These are phyloP conservation scores for Thielaviopsis ethacetica DNA, from an alignment of 2,329 filamentous ascomycete genomes.

Conservation along the genomic window DNA sequence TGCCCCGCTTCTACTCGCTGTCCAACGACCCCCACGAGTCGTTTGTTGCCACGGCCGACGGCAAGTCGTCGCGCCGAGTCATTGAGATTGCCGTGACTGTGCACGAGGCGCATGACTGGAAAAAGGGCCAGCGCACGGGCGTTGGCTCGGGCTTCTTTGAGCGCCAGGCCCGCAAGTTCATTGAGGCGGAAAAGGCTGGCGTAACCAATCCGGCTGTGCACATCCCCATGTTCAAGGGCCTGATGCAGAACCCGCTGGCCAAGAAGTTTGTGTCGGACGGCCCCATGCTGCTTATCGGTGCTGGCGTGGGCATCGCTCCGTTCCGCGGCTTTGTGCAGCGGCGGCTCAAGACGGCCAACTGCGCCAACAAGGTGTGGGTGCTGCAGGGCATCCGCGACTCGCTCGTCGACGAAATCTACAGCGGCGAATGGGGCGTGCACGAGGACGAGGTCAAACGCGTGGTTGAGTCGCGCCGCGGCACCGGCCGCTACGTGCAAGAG, in stretches of 20 bases:
- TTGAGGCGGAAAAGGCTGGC: conserved; percentile 49
- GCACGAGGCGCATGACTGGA: conserved; percentile 74
- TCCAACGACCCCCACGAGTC: conserved; percentile 85
- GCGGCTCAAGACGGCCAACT: conserved; percentile 82
- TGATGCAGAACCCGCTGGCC: conserved; percentile 93
- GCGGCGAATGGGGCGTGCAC: conserved; percentile 87
- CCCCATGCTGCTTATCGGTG: conserved; percentile 93
- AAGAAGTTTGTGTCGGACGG: conserved; percentile 85
- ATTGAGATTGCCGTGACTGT: conserved; percentile 96
- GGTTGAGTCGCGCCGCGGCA: conserved; percentile 57
- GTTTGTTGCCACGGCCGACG: conserved; percentile 35
- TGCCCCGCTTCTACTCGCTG: conserved; percentile 97
- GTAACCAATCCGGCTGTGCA: conserved; percentile 35
- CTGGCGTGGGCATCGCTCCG: conserved; percentile 89
- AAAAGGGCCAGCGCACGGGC: conserved; percentile 54
- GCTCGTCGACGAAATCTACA: conserved; percentile 88
- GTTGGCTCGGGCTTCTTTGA: conserved; percentile 91
- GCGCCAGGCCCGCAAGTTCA: conserved; percentile 57
- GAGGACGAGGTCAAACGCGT: conserved; percentile 75
- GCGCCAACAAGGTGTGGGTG: conserved; percentile 95
- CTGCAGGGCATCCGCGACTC: conserved; percentile 89
- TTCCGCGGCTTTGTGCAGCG: conserved; percentile 97
- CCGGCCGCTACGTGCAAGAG: conserved; percentile 88
- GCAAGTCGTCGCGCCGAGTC: conserved; percentile 56
- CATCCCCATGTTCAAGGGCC: conserved; percentile 91